Conservation (phyloP, 164 flowering plant genomes). For the Euptelea pleiosperma region DNA sequence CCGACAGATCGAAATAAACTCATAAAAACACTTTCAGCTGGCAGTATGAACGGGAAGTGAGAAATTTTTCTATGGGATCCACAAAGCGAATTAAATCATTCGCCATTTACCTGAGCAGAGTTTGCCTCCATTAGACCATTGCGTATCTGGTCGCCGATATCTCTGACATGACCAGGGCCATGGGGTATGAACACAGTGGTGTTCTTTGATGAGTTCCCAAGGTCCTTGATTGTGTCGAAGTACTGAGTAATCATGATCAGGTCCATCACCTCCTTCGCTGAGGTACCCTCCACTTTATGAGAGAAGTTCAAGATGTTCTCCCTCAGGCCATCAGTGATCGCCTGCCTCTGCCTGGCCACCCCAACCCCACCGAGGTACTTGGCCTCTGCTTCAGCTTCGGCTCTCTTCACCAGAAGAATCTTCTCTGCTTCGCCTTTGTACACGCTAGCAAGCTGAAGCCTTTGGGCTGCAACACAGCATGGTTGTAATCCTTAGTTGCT, state of each 20-base stretch:
- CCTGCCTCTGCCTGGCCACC: conserved; percentile 96
- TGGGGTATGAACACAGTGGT: conserved; percentile 98
- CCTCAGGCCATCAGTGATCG: conserved; percentile 92
- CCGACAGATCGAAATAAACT: too few relatives aligned
- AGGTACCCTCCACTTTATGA: conserved; percentile 79
- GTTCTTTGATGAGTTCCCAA: conserved; percentile 91
- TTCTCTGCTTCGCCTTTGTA: conserved; percentile 99
- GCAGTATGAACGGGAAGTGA: not conserved
- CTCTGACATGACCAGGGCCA: conserved; percentile 96
- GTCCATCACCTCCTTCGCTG: conserved; percentile 98
- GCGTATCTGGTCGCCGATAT: conserved; percentile 85
- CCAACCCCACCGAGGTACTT: conserved; percentile 97
- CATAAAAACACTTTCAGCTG: too few relatives aligned
- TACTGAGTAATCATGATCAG: conserved; percentile 96
- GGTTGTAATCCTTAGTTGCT: not conserved
- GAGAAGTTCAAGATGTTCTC: conserved; percentile 96
- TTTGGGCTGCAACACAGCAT: conserved; percentile 60
- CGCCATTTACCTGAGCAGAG: conserved; percentile 35
- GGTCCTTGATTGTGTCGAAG: conserved; percentile 95
- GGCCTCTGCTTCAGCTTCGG: conserved; percentile 97
- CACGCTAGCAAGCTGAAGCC: conserved; percentile 93
- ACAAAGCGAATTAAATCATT: conserved; percentile 7
- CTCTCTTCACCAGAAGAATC: conserved; percentile 78
- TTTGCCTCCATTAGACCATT: conserved; percentile 90
- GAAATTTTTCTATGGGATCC: not conserved